Conservation (phyloP, 2,329 filamentous ascomycete species). For the Ophidiomyces ophidiicola region DNA sequence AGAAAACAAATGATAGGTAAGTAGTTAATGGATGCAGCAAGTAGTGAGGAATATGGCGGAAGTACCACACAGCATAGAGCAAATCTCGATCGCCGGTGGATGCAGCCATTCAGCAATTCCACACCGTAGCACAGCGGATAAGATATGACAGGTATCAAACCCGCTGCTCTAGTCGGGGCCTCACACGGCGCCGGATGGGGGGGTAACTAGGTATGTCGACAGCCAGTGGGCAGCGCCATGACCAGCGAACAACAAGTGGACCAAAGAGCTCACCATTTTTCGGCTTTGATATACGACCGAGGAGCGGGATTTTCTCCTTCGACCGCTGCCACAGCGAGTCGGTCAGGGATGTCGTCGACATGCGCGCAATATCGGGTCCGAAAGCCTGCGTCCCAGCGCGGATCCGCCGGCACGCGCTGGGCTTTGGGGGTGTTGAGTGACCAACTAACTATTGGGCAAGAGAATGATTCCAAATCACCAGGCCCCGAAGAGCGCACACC, state of each 20-base stretch:
- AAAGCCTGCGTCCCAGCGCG: too few species aligned
- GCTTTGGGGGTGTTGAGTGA: too few species aligned
- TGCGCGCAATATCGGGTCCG: too few species aligned
- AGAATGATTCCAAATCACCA: conserved; percentile 11
- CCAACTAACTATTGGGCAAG: too few species aligned
- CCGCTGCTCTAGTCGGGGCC: too few species aligned
- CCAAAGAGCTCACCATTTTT: conserved; percentile 11
- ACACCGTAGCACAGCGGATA: conserved; percentile 1
- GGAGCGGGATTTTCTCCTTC: conserved; percentile 14
- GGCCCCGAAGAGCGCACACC: conserved; percentile 4
- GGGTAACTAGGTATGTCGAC: too few species aligned
- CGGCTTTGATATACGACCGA: conserved; percentile 13
- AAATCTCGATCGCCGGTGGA: background rate
- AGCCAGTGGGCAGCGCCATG: conserved; percentile 2
- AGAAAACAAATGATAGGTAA: background rate
- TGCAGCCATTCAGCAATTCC: too few species aligned
- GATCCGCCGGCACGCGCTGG: too few species aligned
- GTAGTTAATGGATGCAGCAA: background rate
- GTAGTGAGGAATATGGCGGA: too few species aligned
- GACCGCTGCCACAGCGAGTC: conserved; percentile 14
- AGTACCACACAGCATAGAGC: conserved; percentile 4
- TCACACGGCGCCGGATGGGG: too few species aligned
- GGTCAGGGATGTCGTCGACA: conserved; percentile 12
- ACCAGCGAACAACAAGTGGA: background rate
- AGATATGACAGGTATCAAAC: too few species aligned